These are phyloP conservation scores for Symbiodinium pilosum DNA, from an alignment of 73 alveolate genomes.

Conservation along the genomic window DNA sequence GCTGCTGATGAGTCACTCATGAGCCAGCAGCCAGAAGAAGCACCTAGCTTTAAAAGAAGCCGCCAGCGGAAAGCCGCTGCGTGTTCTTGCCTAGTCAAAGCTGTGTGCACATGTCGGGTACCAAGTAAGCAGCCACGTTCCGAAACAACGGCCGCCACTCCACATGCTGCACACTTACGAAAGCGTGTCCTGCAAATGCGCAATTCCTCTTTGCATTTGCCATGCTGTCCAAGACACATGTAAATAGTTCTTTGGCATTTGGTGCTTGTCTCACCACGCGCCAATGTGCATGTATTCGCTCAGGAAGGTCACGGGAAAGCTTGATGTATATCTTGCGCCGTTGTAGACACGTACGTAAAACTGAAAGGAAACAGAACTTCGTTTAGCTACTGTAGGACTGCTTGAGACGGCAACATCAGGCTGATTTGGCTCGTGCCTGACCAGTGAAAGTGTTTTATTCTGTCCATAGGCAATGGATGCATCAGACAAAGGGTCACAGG, in stretches of 20 bases:
- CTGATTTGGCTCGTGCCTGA: background rate
- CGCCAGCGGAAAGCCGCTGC: background rate
- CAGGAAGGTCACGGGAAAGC: background rate
- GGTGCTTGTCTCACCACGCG: constrained; percentile 10
- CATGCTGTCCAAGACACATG: constrained; percentile 20
- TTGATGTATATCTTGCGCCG: background rate
- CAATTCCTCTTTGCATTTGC: background rate
- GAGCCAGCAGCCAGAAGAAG: too few relatives aligned
- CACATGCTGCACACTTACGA: background rate
- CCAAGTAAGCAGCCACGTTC: background rate
- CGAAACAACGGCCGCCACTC: background rate
- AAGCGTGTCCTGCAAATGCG: background rate
- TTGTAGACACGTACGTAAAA: background rate
- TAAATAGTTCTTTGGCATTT: background rate
- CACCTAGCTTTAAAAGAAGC: background rate
- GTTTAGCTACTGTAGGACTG: background rate
- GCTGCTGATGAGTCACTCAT: too few relatives aligned
- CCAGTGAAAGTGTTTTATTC: background rate
- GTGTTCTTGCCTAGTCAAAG: background rate
- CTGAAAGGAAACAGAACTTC: background rate
- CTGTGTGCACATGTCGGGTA: background rate
- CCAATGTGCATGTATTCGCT: background rate
- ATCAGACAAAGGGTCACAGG: background rate
- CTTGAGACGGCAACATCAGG: background rate
- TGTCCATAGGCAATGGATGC: background rate